A percentile compares a stretch with the other conserved stretches of the same genome.
Conservation (phyloP, 805 yeast genomes). For the Spathaspora passalidarum region DNA sequence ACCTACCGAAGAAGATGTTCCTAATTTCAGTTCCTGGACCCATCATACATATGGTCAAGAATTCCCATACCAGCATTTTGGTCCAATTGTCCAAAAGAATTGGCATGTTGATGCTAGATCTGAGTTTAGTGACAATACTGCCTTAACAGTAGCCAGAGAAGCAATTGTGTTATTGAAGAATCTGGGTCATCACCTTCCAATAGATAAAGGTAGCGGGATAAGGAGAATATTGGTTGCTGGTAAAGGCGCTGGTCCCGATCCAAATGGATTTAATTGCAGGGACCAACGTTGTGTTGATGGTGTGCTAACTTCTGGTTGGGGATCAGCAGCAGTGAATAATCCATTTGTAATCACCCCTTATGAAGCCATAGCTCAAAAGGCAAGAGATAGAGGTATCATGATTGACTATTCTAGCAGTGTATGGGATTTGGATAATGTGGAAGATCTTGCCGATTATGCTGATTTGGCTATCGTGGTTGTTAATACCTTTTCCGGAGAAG, state of each 20-base stretch:
- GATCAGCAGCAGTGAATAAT: slow-evolving; percentile 57
- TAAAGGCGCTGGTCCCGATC: slow-evolving; percentile 48
- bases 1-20: slow-evolving; percentile 41
- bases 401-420: slow-evolving; percentile 45
- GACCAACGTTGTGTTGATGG: slow-evolving; percentile 56
- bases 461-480: slow-evolving; percentile 57
- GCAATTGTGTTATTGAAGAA: slow-evolving; percentile 57
- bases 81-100: slow-evolving; percentile 53
- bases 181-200: slow-evolving; percentile 50
- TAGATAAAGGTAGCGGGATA: slow-evolving; percentile 40
- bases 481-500: slow-evolving; percentile 57
- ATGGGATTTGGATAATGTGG: slow-evolving; percentile 43
- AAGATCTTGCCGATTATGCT: slow-evolving; percentile 45
- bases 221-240: slow-evolving; percentile 48
- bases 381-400: slow-evolving; percentile 43
- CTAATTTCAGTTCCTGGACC: slow-evolving; percentile 61
- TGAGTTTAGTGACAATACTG: slow-evolving; percentile 44
- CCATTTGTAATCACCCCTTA: slow-evolving; percentile 58
- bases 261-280: slow-evolving; percentile 50
- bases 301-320: slow-evolving; percentile 59
- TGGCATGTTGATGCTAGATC: slow-evolving; percentile 54
- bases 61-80: slow-evolving; percentile 51
- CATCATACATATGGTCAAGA: slow-evolving; percentile 52
- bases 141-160: slow-evolving; percentile 54
- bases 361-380: slow-evolving; percentile 50